Base-by-base conservation (phyloP, 2,329 filamentous ascomycete genomes). In the Polychaeton citri region DNA sequence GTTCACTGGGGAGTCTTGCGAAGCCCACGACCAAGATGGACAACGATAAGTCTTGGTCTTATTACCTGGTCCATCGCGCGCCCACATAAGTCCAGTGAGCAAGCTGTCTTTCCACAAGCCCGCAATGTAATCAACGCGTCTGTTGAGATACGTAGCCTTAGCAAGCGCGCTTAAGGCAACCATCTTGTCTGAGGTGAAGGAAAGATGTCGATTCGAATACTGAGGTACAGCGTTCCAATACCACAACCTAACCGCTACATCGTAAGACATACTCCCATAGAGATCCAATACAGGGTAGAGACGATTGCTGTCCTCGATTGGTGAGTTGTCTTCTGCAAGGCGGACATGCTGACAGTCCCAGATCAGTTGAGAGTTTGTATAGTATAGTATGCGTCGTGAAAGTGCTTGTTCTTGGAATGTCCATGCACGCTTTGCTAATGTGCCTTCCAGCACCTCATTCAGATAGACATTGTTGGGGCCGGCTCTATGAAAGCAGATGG, bases 371-470 rank as follows among this genome's bases (percentile, higher is more conserved):
- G 8, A 21, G 16, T 33, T 17, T 6, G 30, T 18, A 21, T 32
- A 38, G 21, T 38, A 38, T 13, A 38, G 19, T 17, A 30, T 34
- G 6, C 36, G 30, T 6, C 30, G 36, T 5, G 36, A 30, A 21
- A 38, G 36, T n/a, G 36, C 36, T 6, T 19, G 31, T 30, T 38
- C 36, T 19, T 38, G 36, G 4, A 38, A 17, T 9, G 32, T 30
- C 36, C 36, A 38, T 15, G 24, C 36, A 9, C 36, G 36, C 19
- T 34, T 21, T 43, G 30, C 30, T 18, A n/a, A 32, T 32, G 15
- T n/a, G 30, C 30, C 16, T 18, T 16, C 16, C 30, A 32, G 15
- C 8, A 32, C 30, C 10, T 32, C 30, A 13, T 32, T 15, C 15
- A 32, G 8, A 24, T 24, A 24, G 7, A 24, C 21, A n/a, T 24